Evolutionary conservation across 768 basidiomycete genomes (phyloP).

Genomic region (Lepiota brunneoincarnata): DNA sequence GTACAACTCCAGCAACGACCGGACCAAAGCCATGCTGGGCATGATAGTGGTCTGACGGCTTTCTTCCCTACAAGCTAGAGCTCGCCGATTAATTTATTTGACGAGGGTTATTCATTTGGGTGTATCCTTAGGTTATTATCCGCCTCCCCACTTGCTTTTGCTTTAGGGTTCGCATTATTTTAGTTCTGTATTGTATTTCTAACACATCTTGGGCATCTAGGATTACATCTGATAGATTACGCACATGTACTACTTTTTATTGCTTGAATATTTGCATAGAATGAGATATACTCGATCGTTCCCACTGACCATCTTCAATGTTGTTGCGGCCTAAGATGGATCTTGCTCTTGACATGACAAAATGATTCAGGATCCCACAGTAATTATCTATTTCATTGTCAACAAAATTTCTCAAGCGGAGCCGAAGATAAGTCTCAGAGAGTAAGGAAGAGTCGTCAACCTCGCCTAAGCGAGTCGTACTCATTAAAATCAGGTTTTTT

Average conservation of each 20-base stretch:
- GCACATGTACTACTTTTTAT: neutral
- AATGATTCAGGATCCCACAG: too few species aligned
- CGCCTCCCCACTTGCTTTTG: neutral
- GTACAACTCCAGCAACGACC: constrained; percentile 17
- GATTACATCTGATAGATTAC: constrained; percentile 1
- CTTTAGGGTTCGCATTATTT: neutral
- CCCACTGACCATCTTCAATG: too few species aligned
- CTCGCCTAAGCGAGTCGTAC: constrained; percentile 35
- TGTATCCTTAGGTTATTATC: constrained; percentile 1
- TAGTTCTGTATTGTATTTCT: constrained; percentile 6
- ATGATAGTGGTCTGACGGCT: neutral
- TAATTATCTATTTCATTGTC: neutral
- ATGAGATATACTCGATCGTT: too few species aligned
- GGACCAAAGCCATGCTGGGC: neutral
- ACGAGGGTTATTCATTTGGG: neutral
- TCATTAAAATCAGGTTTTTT: constrained; percentile 53
- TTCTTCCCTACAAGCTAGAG: neutral
- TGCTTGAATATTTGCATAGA: neutral
- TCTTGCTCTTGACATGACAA: too few species aligned
- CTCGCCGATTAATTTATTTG: constrained; percentile 9
- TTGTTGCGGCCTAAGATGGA: too few species aligned
- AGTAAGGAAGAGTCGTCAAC: constrained; percentile 32
- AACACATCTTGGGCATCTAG: constrained; percentile 4
- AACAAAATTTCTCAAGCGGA: neutral
- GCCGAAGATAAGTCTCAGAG: constrained; percentile 29